phyloP scores from a whole-genome alignment of 2,329 filamentous ascomycete genomes.

The Dryadomyces quercivorus region DNA sequence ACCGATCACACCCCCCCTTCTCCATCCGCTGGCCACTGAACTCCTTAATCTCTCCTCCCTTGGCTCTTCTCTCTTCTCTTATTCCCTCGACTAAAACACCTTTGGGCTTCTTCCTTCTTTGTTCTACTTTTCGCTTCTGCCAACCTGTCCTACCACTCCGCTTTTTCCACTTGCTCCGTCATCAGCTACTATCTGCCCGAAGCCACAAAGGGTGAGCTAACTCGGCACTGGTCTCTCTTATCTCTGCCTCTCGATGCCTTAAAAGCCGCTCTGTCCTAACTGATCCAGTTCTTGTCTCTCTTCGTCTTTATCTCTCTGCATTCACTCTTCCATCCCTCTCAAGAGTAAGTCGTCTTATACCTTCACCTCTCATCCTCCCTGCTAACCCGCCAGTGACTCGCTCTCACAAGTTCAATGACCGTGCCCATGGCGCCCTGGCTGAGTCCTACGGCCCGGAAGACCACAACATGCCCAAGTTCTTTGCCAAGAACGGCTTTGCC shows the following conservation, averaged over 20 bases:
- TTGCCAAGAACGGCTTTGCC: slow-evolving; percentile 73
- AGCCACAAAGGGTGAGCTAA: background rate
- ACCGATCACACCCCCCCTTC: background rate
- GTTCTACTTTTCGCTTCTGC: background rate
- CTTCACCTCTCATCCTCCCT: background rate
- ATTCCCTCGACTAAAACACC: background rate
- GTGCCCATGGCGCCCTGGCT: slow-evolving; percentile 70
- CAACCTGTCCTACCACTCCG: background rate
- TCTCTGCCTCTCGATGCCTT: background rate
- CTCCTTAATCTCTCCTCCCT: background rate
- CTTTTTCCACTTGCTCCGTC: background rate
- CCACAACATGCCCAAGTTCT: slow-evolving; percentile 75
- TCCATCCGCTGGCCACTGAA: background rate
- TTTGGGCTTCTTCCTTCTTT: background rate
- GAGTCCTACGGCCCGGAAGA: slow-evolving; percentile 55
- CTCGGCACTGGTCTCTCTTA: background rate
- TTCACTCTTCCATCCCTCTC: background rate
- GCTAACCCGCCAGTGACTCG: slow-evolving; percentile 64
- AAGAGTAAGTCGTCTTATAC: background rate
- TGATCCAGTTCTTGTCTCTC: background rate
- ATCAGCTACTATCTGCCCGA: background rate
- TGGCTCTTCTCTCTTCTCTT: background rate
- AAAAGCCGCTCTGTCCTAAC: background rate
- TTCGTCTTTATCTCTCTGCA: background rate
- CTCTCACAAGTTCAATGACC: slow-evolving; percentile 90